Base-by-base conservation (phyloP, 345 rosid genomes). In the Gossypium rotundifolium region DNA sequence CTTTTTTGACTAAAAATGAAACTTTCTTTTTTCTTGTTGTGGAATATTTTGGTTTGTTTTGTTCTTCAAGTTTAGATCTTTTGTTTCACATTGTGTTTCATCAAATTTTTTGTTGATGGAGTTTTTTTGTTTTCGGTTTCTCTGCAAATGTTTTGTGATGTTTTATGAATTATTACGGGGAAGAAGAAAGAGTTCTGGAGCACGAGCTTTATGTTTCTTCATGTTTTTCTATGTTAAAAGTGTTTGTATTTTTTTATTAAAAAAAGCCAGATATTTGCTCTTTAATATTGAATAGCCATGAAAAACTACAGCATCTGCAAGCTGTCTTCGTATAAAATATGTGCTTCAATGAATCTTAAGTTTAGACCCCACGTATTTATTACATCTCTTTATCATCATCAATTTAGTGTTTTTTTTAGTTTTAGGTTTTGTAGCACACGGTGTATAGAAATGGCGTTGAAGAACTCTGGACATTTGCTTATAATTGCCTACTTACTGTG, bases 51-150 rank as follows among this genome's bases (percentile, higher is more conserved):
- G 16, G 25, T 25, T 17, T 68, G 10, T 23, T 3, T 14, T 25
- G 59, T 5, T 25, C 53, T 72, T 9, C 44, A 42, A 60, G 54
- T 44, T 72, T 60, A 58, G 75, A 72, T 72, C 66, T 72, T 58
- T 69, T 58, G 16, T 57, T 58, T 59, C 75, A 7, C 18, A 6
- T 20, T 20, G 52, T 67, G 42, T 65, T 18, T 8, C 20, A 14
- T 12, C 20, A 22, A 0, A 22, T 38, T 49, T 58, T 71, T 44
- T 54, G 33, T 44, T 20, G 27, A 11, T 14, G n/a, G 42, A 18
- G 23, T 29, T 54, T 58, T 58, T 61, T 38, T 33, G 40, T 33
- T 33, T 12, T 60, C 17, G 68, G 13, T 22, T 44, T 72, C 16
- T 45, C 42, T 18, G 44, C 76, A 46, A 5, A 46, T 46, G 27